phyloP scores from a whole-genome alignment of 1,139 yeast genomes.

The Sugiyamaella neomexicana region DNA sequence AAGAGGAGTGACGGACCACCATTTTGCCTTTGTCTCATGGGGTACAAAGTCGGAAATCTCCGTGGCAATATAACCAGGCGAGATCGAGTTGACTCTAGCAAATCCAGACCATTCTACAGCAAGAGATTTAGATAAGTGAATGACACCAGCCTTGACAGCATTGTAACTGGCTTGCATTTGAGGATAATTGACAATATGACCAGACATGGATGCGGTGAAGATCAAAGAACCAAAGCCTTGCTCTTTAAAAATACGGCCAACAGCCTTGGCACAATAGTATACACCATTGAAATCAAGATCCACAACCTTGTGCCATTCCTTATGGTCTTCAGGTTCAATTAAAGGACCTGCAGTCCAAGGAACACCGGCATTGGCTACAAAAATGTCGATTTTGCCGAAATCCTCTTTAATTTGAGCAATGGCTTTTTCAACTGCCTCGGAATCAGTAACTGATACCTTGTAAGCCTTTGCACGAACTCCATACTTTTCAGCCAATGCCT shows the following conservation, averaged over 20 bases:
- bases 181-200: conserved; percentile 83
- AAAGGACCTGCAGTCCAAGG: conserved; percentile 79
- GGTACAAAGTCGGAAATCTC: conserved; percentile 65
- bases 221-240: conserved; percentile 73
- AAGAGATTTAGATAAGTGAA: conserved; percentile 75
- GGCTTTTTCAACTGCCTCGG: conserved; percentile 57
- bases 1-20: conserved; percentile 75
- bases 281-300: conserved; percentile 75
- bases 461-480: conserved; percentile 70
- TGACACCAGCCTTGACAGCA: conserved; percentile 84
- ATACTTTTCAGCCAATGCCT: conserved; percentile 56
- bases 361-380: conserved; percentile 90
- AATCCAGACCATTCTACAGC: conserved; percentile 91
- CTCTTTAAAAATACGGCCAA: conserved; percentile 70
- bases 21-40: conserved; percentile 52
- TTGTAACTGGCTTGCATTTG: conserved; percentile 88
- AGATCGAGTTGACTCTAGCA: conserved; percentile 81
- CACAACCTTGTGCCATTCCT: conserved; percentile 65
- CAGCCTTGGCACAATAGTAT: conserved; percentile 69
- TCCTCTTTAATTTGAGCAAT: conserved; percentile 62
- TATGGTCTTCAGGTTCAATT: conserved; percentile 57
- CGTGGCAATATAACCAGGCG: conserved; percentile 84
- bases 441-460: conserved; percentile 64
- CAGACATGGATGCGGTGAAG: conserved; percentile 89
- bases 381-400: conserved; percentile 75